Conservation (phyloP, 2,329 filamentous ascomycete genomes). For the Amauroascus niger region DNA sequence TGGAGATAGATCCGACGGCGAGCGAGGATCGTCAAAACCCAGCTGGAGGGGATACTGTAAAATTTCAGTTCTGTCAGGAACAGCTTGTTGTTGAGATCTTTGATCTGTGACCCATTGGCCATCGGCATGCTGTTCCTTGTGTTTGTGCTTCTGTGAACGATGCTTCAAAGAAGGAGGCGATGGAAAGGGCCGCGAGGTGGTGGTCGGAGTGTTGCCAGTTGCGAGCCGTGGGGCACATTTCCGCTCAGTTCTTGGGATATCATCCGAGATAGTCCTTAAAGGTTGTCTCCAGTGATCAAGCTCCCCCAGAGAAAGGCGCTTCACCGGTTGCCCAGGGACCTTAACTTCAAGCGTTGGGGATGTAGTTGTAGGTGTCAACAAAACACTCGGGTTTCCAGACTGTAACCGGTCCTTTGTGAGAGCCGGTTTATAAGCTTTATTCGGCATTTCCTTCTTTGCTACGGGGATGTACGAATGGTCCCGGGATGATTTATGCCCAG, state of each 20-base stretch:
- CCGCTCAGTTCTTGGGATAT: conserved; percentile 26
- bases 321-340: conserved; percentile 32
- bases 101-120: conserved; percentile 17
- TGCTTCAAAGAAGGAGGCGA: conserved; percentile 35
- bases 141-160: conserved; percentile 30
- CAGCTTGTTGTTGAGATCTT: conserved; percentile 29
- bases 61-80: conserved; percentile 32
- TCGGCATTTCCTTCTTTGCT: not conserved
- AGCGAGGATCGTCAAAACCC: not conserved
- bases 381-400: conserved; percentile 10
- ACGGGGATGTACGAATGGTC: not conserved
- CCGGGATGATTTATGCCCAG: not conserved
- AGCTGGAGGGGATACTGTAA: conserved; percentile 22
- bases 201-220: conserved; percentile 24
- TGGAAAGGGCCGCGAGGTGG: conserved; percentile 24
- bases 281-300: conserved; percentile 30
- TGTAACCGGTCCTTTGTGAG: not conserved
- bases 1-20: not conserved
- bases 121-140: not conserved
- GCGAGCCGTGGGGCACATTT: conserved; percentile 27
- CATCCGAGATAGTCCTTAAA: conserved; percentile 26
- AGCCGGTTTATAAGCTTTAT: not conserved
- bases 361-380: conserved; percentile 23
- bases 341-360: conserved; percentile 32
- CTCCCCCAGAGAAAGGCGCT: conserved; percentile 33